phyloP scores from a whole-genome alignment of 2,329 filamentous ascomycete genomes.

The Monosporascus ibericus region DNA sequence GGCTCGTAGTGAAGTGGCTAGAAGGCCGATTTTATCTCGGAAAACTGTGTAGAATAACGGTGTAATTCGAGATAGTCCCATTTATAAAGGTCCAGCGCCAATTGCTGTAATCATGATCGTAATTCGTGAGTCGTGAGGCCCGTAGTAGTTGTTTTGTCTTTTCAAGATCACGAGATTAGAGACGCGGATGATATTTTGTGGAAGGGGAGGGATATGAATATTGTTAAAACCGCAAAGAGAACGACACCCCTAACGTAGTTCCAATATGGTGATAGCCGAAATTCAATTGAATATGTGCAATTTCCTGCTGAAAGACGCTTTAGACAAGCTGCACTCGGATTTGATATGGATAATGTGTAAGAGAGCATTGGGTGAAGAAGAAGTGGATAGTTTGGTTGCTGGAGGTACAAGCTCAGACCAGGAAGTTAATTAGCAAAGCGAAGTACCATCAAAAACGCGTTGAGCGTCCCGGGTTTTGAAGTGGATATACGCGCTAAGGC shows the following conservation, averaged over 20 bases:
- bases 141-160: neutral
- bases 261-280: no score
- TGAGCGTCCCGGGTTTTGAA: conserved; percentile 3
- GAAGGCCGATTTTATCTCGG: neutral
- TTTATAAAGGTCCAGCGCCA: neutral
- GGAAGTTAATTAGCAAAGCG: conserved; percentile 15
- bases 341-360: neutral
- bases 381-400: conserved; percentile 8
- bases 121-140: conserved; percentile 2
- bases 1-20: neutral
- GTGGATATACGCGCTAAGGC: conserved; percentile 22
- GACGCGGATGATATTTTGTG: neutral
- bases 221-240: neutral
- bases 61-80: neutral
- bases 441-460: conserved; percentile 20
- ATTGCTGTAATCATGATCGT: neutral
- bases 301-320: no score
- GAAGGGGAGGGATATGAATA: neutral
- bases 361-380: neutral
- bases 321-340: neutral
- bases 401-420: conserved; percentile 17
- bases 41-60: neutral
- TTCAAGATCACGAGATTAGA: neutral
- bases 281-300: no score
- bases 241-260: neutral